A percentile compares a stretch with the other conserved stretches of the same genome.
These are phyloP conservation scores for Diplocarpon mali DNA, from an alignment of 2,329 filamentous ascomycete species.

Conservation along the genomic window DNA sequence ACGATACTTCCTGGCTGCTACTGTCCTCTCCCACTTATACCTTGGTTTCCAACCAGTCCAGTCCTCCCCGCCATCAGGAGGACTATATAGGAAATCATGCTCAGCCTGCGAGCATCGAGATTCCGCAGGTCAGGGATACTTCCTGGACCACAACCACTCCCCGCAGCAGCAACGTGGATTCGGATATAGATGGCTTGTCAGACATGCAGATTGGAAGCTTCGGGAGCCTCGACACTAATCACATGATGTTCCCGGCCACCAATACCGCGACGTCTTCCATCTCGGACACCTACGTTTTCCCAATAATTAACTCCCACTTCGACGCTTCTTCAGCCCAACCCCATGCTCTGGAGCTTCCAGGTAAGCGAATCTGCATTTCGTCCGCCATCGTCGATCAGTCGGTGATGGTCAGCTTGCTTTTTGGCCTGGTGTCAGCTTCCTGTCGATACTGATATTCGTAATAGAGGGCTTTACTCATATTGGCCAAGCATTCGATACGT, in stretches of 20 bases:
- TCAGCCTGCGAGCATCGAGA: slow-evolving; percentile 10
- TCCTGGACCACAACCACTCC: slow-evolving; percentile 14
- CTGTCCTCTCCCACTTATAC: slow-evolving; percentile 14
- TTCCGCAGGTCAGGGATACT: slow-evolving; percentile 11
- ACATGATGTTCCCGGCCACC: slow-evolving; percentile 10
- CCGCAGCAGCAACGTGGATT: slow-evolving; percentile 4
- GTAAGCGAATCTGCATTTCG: slow-evolving; percentile 3
- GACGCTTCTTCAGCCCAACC: slow-evolving; percentile 10
- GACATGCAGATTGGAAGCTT: slow-evolving; percentile 18
- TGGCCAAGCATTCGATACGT: slow-evolving; percentile 5
- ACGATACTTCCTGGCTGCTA: slow-evolving; percentile 10
- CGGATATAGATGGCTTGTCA: slow-evolving; percentile 15
- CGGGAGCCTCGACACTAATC: slow-evolving; percentile 15
- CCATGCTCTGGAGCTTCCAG: slow-evolving; percentile 15
- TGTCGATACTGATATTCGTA: slow-evolving; percentile 5
- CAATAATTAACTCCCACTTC: slow-evolving; percentile 8
- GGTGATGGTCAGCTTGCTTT: background rate
- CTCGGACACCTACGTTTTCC: slow-evolving; percentile 19
- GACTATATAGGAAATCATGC: slow-evolving; percentile 10
- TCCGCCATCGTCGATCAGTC: background rate
- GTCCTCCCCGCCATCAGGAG: slow-evolving; percentile 9
- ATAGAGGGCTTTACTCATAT: slow-evolving; percentile 14
- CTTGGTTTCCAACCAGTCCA: slow-evolving; percentile 10
- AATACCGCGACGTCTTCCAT: slow-evolving; percentile 16
- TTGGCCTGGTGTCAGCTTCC: background rate